Evolutionary conservation across 140 eudicot species (phyloP), one percentile per base, ranked within the genome.

Genomic region (Ambrosia hybrid): DNA sequence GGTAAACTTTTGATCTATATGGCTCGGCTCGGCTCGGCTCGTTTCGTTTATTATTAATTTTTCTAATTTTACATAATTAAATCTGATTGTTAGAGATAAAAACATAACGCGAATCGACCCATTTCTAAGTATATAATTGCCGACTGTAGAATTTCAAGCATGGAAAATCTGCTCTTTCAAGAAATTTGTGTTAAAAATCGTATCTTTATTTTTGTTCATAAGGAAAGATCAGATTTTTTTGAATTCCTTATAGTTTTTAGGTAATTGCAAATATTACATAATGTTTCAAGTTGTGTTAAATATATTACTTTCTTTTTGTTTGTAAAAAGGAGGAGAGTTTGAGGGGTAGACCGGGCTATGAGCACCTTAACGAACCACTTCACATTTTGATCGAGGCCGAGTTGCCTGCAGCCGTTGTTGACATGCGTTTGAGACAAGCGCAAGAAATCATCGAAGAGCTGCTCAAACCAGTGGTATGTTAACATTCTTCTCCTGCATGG

Each of bases 331-430:
- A 89, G 84, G 96, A 89, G 67, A 89, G 86, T 78, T 70, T 89
- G 73, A 85, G 90, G 78, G 96, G 93, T 67, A 84, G 89, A 72
- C 96, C 88, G 45, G 96, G 96, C 57, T 89, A 89, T 76, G 96
- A 89, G 75, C 96, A 89, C 70, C 87, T 89, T 61, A 86, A 73
- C 53, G 96, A 89, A 39, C 88, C 83, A 4, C 84, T 89, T 69
- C 96, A 89, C 71, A 84, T 89, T 30, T 80, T 89, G 68, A 81
- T 89, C 6, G 96, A 89, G 76, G 96, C 90, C 13, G 96, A 89
- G 73, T 72, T 89, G 67, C 91, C 96, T 60, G 87, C 82, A 68
- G 78, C 71, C 79, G 57, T 89, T 39, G 75, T 89, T 39, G 96
- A 89, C 56, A 80, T 78, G n/a, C 83, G 91, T 56, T 73, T 89